Base-by-base conservation (phyloP, 768 basidiomycete genomes). In the Hemileccinum rubropunctum region DNA sequence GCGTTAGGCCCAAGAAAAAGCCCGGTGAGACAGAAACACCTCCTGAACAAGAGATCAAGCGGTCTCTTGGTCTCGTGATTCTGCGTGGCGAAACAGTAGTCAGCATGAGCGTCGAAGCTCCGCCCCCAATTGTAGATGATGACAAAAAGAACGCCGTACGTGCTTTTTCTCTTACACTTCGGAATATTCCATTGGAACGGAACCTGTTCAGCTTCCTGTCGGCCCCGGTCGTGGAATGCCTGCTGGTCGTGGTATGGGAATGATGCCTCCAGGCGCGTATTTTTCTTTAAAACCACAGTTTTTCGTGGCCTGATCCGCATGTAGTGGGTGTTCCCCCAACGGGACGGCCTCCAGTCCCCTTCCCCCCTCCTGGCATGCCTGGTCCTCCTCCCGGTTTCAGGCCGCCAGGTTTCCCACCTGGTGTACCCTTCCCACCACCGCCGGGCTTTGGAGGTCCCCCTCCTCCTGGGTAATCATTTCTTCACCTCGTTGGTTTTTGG, bases 211-310 rank as follows among this genome's bases (percentile, higher is more conserved):
- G 91, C 78, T 93, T 55, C 83, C 89, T 58, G 77, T 79, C 54
- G 95, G 95, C 45, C 92, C 95, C 65, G 95, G 95, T 55, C 84
- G 91, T 54, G 95, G 95, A 59, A 86, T 93, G 77, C 92, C 95
- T 66, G 95, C 95, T 36, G 95, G 95, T 58, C 86, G 95, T 60
- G 95, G 95, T 50, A 95, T 98, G 83, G 91, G 92, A 48, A 93
- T 91, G 88, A 83, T 91, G 82, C 89, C 88, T 48, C 86, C 88
- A 2, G 81, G 88, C 89, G 67, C 49, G 86, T 76, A 44, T 12
- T 35, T 38, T 52, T 51, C 13, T 44, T 47, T 50, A 37, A 46
- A 49, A 45, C 33, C 56, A 34, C 52, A 59, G 57, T 54, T 59
- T 56, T 48, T 20, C 39, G 42, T 42, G 37, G 20, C 15, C 52